phyloP scores from a whole-genome alignment of 495 filamentous ascomycete genomes.

The Cercophora sp. region DNA sequence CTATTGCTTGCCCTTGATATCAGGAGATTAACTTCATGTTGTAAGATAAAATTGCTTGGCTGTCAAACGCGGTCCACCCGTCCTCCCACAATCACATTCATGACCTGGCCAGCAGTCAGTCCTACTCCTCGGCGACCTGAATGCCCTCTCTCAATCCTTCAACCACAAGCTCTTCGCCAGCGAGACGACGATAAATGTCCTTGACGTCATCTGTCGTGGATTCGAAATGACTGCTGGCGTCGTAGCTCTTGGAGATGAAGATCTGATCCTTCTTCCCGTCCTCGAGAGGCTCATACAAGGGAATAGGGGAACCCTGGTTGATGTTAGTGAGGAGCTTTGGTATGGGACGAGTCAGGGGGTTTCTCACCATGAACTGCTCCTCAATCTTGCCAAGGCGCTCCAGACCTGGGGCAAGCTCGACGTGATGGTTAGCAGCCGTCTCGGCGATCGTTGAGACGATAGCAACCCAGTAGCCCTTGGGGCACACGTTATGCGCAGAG shows the following conservation, averaged over 20 bases:
- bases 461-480: constrained; percentile 97
- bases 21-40: background rate
- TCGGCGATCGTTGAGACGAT: constrained; percentile 98
- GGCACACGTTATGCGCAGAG: constrained; percentile 95
- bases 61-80: too few species aligned
- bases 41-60: background rate
- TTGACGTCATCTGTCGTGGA: constrained; percentile 84
- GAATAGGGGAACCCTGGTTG: constrained; percentile 68
- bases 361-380: constrained; percentile 87
- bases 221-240: constrained; percentile 96
- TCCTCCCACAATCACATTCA: too few species aligned
- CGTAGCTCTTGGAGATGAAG: constrained; percentile 98
- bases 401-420: constrained; percentile 90
- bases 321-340: constrained; percentile 8
- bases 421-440: constrained; percentile 83
- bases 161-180: constrained; percentile 80
- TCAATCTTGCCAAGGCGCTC: constrained; percentile 91
- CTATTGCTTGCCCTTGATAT: background rate
- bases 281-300: constrained; percentile 87
- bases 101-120: too few species aligned
- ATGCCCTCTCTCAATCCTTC: constrained; percentile 55
- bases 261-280: constrained; percentile 85
- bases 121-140: constrained; percentile 49
- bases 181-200: constrained; percentile 84
- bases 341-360: too few species aligned